A percentile compares a stretch with the other conserved stretches of the same genome.
Evolutionary conservation across 2,329 filamentous ascomycete species (phyloP).

Genomic region (Calonectria hongkongensis): DNA sequence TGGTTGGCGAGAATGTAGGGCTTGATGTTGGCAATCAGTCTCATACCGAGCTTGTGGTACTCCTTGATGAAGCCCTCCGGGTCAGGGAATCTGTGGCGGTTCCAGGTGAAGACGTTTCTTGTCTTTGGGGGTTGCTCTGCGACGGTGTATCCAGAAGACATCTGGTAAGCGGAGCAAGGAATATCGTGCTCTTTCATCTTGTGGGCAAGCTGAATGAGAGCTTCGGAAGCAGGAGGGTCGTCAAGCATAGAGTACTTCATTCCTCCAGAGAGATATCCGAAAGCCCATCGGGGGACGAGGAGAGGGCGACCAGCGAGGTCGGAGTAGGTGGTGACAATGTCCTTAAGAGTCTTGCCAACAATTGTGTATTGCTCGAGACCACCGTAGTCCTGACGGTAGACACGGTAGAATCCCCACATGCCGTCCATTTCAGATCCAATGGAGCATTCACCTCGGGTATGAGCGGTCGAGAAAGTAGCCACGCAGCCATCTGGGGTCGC

Average conservation of each 20-base stretch:
- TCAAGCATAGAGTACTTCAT: constrained; percentile 73
- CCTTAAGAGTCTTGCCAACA: constrained; percentile 78
- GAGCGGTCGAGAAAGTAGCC: constrained; percentile 80
- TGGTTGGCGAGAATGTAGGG: constrained; percentile 82
- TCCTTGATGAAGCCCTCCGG: constrained; percentile 78
- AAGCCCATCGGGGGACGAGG: constrained; percentile 82
- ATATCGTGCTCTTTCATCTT: constrained; percentile 80
- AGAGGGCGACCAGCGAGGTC: constrained; percentile 81
- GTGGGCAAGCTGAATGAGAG: constrained; percentile 75
- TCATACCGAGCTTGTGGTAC: constrained; percentile 79
- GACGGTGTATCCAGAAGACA: constrained; percentile 84
- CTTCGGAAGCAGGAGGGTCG: constrained; percentile 72
- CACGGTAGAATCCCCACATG: constrained; percentile 84
- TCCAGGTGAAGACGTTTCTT: constrained; percentile 82
- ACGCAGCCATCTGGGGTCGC: constrained; percentile 78
- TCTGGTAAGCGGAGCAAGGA: constrained; percentile 82
- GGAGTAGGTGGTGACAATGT: constrained; percentile 80
- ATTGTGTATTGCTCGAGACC: constrained; percentile 83
- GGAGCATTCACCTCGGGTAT: constrained; percentile 78
- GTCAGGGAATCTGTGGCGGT: constrained; percentile 80
- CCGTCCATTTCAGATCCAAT: constrained; percentile 85
- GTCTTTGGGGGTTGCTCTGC: constrained; percentile 81
- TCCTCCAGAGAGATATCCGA: constrained; percentile 82
- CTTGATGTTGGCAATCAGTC: constrained; percentile 83
- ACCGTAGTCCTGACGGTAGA: constrained; percentile 82